A percentile compares a stretch with the other conserved stretches of the same genome.
These are phyloP conservation scores for Trichosporon faecale DNA, from an alignment of 1,284 basidiomycete species.

Conservation along the genomic window DNA sequence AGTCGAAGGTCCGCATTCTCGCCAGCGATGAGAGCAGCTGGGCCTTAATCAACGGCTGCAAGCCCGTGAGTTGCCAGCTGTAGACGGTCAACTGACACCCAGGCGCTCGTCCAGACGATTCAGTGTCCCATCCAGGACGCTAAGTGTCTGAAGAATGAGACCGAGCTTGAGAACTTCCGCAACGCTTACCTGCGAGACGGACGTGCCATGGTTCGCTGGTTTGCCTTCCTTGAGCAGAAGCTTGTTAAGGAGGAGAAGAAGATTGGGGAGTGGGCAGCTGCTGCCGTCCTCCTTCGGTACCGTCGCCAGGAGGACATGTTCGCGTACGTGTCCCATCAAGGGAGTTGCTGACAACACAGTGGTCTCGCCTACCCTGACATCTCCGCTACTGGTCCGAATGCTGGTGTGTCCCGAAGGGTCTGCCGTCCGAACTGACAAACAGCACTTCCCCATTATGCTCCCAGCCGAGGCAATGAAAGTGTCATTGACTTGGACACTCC, in stretches of 20 bases:
- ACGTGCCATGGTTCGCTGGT: conserved; percentile 78
- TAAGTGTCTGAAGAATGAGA: conserved; percentile 83
- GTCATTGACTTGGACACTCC: conserved; percentile 74
- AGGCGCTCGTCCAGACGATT: conserved; percentile 41
- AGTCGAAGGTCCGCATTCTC: conserved; percentile 29
- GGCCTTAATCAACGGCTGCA: conserved; percentile 41
- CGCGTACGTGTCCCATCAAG: conserved; percentile 53
- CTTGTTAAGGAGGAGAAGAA: conserved; percentile 66
- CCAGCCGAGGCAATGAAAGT: conserved; percentile 65
- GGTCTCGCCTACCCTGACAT: conserved; percentile 93
- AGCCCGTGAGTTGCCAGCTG: conserved; percentile 29
- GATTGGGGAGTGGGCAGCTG: conserved; percentile 89
- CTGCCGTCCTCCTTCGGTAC: conserved; percentile 74
- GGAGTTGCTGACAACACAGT: conserved; percentile 26
- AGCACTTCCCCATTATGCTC: conserved; percentile 89
- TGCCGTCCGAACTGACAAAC: conserved; percentile 12
- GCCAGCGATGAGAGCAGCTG: conserved; percentile 43
- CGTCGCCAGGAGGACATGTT: conserved; percentile 71
- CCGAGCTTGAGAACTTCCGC: conserved; percentile 77
- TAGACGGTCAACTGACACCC: background rate
- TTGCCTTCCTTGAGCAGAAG: conserved; percentile 86
- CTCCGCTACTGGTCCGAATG: conserved; percentile 84
- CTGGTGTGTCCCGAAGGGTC: conserved; percentile 32
- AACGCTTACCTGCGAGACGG: conserved; percentile 88
- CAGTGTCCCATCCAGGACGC: conserved; percentile 63